Evolutionary conservation across 2,329 filamentous ascomycete genomes (phyloP), one percentile per base, ranked within the genome.

Genomic region (Onygenales sp.): DNA sequence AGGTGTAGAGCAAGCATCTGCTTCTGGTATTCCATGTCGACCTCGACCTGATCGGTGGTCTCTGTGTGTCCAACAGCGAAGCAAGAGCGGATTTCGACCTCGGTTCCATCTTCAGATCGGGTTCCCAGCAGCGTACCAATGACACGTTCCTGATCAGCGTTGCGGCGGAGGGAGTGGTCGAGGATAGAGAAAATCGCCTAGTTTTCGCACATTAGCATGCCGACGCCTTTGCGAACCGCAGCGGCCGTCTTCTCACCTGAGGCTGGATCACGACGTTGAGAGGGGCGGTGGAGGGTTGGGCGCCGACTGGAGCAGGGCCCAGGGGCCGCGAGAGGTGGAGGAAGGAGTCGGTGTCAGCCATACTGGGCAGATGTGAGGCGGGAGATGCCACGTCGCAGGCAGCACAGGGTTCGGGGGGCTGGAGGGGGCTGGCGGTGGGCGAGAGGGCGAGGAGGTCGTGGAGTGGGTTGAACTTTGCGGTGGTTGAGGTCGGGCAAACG

Each of bases 21-120:
- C 82, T 97, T 97, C 77, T 98, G 93, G 75, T 97, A 98, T 75
- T 98, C 93, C 81, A 98, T 95, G 71, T 98, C 93, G 60, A 98
- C 93, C 75, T 98, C 93, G 66, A 98, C 93, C 75, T 98, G 93
- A 74, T 98, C 93, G 70, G 91, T 87, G 63, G 92, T 95, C 77
- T 98, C 93, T 63, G 92, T 97, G 78, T 98, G 93, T 61, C 92
- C 91, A 67, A 98, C 95, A 62, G 93, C 93, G 72, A 98, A 98
- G 77, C 89, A 92, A 68, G 89, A 94, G 69, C 89, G 85, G 66
- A 98, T 93, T 74, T 95, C 90, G 66, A 95, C 89, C 73, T 97
- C 92, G 69, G 87, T 89, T 72, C 92, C 93, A 79, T 98, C 93
- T 77, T 98, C 93, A 69, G 87, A 93, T 62, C 93, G 87, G 61